Percentiles rank a stretch among this genome's conserved stretches.
phyloP scores from a whole-genome alignment of 1,284 basidiomycete genomes.

The Leccinum variabile region DNA sequence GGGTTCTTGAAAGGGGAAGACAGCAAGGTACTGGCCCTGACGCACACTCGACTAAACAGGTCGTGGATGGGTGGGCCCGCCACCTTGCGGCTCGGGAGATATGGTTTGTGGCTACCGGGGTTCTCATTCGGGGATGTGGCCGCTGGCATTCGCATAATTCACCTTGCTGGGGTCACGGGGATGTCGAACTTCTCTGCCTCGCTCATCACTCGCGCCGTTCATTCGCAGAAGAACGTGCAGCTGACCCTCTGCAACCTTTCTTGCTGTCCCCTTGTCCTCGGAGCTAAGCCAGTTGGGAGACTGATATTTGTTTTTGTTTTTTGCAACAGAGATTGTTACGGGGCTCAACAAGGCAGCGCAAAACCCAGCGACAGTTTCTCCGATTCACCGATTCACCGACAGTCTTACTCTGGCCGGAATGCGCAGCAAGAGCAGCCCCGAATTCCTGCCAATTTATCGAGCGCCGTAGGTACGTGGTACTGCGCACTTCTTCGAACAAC shows the following conservation, averaged over 20 bases:
- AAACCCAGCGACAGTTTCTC: conserved; percentile 29
- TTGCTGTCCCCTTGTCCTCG: conserved; percentile 7
- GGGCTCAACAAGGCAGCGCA: conserved; percentile 1
- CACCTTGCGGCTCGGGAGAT: conserved; percentile 10
- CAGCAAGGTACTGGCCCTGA: conserved; percentile 9
- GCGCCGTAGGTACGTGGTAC: not conserved
- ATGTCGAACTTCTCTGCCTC: conserved; percentile 22
- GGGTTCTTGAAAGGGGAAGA: conserved; percentile 1
- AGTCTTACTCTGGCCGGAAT: conserved; percentile 1
- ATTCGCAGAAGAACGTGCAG: conserved; percentile 18
- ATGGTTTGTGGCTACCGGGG: conserved; percentile 11
- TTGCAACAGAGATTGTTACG: conserved; percentile 1
- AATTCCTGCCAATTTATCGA: conserved; percentile 2
- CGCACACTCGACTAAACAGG: conserved; percentile 10
- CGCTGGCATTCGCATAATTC: conserved; percentile 9
- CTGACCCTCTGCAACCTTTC: conserved; percentile 10
- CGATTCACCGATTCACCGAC: conserved; percentile 25
- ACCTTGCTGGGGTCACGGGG: conserved; percentile 21
- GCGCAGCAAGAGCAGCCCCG: conserved; percentile 5
- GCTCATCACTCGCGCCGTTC: conserved; percentile 23
- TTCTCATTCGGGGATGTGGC: conserved; percentile 21
- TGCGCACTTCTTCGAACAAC: not conserved
- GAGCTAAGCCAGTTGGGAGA: conserved; percentile 6
- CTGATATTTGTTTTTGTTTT: conserved; percentile 30
- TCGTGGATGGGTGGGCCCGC: conserved; percentile 3